Percentiles rank a stretch among this genome's conserved stretches.
These are phyloP conservation scores for Groenewaldozyma sp. DNA, from an alignment of 1,139 yeast genomes.

Conservation along the genomic window DNA sequence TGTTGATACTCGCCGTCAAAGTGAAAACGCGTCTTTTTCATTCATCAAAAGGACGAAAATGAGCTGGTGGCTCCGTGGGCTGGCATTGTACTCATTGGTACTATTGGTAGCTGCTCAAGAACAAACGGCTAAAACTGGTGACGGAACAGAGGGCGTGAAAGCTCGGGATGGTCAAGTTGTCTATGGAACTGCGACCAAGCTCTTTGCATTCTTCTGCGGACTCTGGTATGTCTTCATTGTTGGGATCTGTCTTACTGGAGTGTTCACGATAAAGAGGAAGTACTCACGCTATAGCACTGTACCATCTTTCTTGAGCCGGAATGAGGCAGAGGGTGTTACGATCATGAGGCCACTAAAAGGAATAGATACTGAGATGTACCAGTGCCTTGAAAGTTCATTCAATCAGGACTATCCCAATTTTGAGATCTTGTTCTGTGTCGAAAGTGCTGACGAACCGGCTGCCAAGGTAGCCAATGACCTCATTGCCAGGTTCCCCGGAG, in stretches of 20 bases:
- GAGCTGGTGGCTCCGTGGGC: too few relatives aligned
- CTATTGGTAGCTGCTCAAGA: too few relatives aligned
- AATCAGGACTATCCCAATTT: conserved; percentile 61
- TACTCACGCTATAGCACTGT: background rate
- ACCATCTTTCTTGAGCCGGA: background rate
- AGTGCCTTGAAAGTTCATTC: conserved; percentile 62
- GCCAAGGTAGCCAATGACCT: conserved; percentile 47
- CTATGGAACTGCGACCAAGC: background rate
- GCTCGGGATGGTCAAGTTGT: background rate
- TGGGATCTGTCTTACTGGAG: conserved; percentile 10
- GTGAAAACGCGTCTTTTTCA: too few relatives aligned
- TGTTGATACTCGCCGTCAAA: too few relatives aligned
- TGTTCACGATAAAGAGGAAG: background rate
- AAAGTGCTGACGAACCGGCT: conserved; percentile 54
- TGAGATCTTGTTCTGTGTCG: conserved; percentile 73
- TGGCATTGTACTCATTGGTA: too few relatives aligned
- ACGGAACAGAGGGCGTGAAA: background rate
- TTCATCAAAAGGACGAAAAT: too few relatives aligned
- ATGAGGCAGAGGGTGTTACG: conserved; percentile 49
- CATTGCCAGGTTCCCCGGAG: conserved; percentile 44
- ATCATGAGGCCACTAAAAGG: conserved; percentile 81
- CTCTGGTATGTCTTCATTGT: conserved; percentile 14
- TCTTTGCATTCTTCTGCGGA: conserved; percentile 11
- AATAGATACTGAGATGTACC: conserved; percentile 62
- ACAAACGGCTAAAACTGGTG: too few relatives aligned